Base-by-base conservation (phyloP, 2,329 filamentous ascomycete species). In the Alternaria sp. region DNA sequence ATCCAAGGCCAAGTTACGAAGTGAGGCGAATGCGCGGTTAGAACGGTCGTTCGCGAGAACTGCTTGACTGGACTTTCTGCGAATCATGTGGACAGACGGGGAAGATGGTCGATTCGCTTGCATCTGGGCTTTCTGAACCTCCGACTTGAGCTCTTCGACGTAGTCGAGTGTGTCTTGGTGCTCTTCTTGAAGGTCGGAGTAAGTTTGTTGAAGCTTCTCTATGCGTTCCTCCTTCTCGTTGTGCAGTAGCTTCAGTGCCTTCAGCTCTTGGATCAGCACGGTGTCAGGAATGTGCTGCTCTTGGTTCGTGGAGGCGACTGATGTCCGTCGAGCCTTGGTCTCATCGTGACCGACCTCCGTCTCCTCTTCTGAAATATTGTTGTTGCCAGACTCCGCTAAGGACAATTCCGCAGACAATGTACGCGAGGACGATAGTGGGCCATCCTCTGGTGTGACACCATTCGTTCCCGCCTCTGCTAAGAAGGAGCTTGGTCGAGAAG, bases 341-440 rank as follows among this genome's bases (percentile, higher is more conserved):
- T 85, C 85, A 69, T 90, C 88, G 65, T 84, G 84, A 65, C 88
- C 89, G 71, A 70, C 88, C 68, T 90, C 87, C 25, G 65, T 69
- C 56, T 76, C 75, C 45, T 77, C 73, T 16, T 74, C 73, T 54
- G 60, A 60, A 43, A 66, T 65, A 48, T 65, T 72, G 54, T 69
- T 70, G 73, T 75, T 78, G 71, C 68, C 78, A 75, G 91, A 92
- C 74, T 91, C 91, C 84, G 88, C 92, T 78, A 91, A 97, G 74
- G 92, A 97, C 78, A 97, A 87, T 82, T 98, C 95, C 82, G 93
- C 95, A 68, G 93, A 97, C 70, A 97, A 90, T 74, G 93, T 97
- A 79, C 90, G 93, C 83, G 93, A 94, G 74, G 92, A 94, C 80
- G 91, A 92, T 75, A 84, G 85, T 81, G 88, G 88, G 79, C 83